Evolutionary conservation across 306 rosid genomes (phyloP), one percentile per base, ranked within the genome.

Genomic region (Vigna hirtella): DNA sequence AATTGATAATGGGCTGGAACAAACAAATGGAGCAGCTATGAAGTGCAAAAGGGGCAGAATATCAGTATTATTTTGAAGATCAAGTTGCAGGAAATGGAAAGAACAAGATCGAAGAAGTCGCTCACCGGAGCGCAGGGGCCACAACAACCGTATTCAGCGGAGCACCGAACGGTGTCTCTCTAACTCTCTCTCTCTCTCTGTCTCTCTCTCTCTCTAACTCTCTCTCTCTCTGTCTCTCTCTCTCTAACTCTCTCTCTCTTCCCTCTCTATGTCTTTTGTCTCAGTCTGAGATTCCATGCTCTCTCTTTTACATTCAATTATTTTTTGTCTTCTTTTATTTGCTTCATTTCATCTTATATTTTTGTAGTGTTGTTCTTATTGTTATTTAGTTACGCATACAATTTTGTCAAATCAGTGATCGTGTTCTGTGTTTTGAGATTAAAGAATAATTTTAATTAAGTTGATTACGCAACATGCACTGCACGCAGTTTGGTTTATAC

Each of bases 61-160:
- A 58, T 48, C 40, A 62, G 34, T 11, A 45, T 12, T 12, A 12
- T 12, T 16, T 32, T 15, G 43, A 81, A 75, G 72, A 74, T 67
- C 71, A 58, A 78, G 70, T 56, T 43, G 12, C 45, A 77, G 13
- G 11, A 67, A 63, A 76, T 62, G 26, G 47, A 36, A 34, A 38
- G 57, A 70, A 49, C 65, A 79, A 57, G 58, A 73, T 82, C 47
- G 40, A 74, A 75, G 72, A 28, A 49, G 12, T 14, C 13, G 40
- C 83, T 79, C 32, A 83, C 81, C 75, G 56, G 80, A 50, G 77
- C 12, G 28, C 69, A 28, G 81, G 75, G 70, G 55, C 76, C 77
- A 83, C 78, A 34, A 62, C 78, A 34, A 62, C 86, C 81, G 84
- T 67, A 47, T 79, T 76, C 76, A 80, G 64, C 83, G 83, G 85